Percentiles rank a stretch among this genome's conserved stretches.
phyloP scores from a whole-genome alignment of 2,329 filamentous ascomycete species.

The Monilinia aucupariae region DNA sequence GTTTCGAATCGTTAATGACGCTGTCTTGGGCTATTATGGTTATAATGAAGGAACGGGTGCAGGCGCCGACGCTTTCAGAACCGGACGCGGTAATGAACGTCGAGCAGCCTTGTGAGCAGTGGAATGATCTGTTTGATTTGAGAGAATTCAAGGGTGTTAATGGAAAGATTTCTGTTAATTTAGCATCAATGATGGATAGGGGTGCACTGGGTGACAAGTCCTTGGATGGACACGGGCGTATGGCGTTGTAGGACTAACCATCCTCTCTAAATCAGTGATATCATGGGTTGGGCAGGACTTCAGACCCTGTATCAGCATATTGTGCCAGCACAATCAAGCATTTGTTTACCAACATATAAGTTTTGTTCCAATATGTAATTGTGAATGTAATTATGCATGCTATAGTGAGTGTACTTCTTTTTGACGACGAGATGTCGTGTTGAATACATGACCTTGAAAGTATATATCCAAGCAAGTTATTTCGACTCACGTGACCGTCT shows the following conservation, averaged over 20 bases:
- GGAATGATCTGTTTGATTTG: slow-evolving; percentile 30
- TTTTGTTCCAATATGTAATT: neutral
- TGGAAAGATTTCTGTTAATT: slow-evolving; percentile 17
- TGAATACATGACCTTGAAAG: too few species aligned
- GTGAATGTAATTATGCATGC: neutral
- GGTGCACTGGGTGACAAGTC: slow-evolving; percentile 29
- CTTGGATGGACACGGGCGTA: slow-evolving; percentile 28
- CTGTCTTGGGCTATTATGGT: slow-evolving; percentile 33
- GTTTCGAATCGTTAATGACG: slow-evolving; percentile 34
- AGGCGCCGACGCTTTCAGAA: slow-evolving; percentile 21
- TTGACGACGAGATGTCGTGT: too few species aligned
- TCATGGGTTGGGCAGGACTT: neutral
- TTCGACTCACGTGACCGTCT: too few species aligned
- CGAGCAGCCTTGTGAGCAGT: slow-evolving; percentile 29
- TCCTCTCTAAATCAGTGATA: slow-evolving; percentile 2
- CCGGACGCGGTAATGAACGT: slow-evolving; percentile 31
- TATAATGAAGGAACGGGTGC: slow-evolving; percentile 29
- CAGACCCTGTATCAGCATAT: slow-evolving; percentile 1
- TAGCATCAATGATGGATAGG: slow-evolving; percentile 17
- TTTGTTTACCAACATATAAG: neutral
- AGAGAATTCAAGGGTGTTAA: slow-evolving; percentile 18
- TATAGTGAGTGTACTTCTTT: neutral
- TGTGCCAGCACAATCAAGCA: neutral
- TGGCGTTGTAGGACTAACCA: slow-evolving; percentile 26
- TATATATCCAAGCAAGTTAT: too few species aligned